These are phyloP conservation scores for Starmerella vitae DNA, from an alignment of 805 yeast genomes.

Conservation along the genomic window DNA sequence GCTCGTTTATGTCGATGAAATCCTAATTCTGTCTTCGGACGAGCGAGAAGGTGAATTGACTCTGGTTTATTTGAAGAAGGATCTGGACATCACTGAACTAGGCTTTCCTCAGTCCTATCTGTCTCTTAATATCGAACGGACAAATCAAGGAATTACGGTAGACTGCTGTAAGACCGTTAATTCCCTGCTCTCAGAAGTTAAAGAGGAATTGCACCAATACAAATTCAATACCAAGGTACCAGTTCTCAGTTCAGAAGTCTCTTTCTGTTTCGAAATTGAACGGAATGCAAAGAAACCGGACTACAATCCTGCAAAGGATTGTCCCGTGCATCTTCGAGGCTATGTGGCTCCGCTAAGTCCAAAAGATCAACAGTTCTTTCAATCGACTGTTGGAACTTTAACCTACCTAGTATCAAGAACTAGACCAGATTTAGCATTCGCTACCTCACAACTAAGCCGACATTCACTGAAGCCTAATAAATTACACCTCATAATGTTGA, in stretches of 20 bases:
- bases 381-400: neutral
- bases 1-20: conserved; percentile 2
- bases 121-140: neutral
- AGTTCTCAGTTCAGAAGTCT: neutral
- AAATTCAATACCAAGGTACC: neutral
- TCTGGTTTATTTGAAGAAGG: neutral
- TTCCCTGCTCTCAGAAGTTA: neutral
- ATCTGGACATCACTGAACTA: neutral
- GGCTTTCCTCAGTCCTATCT: neutral
- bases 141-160: neutral
- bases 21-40: neutral
- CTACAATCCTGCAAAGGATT: too few species aligned
- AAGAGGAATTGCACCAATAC: neutral
- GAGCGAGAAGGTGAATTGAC: neutral
- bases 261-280: neutral
- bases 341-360: neutral
- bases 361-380: neutral
- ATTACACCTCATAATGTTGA: neutral
- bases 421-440: conserved; percentile 2
- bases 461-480: neutral
- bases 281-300: too few species aligned
- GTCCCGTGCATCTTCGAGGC: too few species aligned
- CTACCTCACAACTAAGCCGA: neutral
- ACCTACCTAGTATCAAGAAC: neutral
- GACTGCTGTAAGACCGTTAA: neutral